Conservation (phyloP, 495 filamentous ascomycete genomes). For the Penicillium soppii region DNA sequence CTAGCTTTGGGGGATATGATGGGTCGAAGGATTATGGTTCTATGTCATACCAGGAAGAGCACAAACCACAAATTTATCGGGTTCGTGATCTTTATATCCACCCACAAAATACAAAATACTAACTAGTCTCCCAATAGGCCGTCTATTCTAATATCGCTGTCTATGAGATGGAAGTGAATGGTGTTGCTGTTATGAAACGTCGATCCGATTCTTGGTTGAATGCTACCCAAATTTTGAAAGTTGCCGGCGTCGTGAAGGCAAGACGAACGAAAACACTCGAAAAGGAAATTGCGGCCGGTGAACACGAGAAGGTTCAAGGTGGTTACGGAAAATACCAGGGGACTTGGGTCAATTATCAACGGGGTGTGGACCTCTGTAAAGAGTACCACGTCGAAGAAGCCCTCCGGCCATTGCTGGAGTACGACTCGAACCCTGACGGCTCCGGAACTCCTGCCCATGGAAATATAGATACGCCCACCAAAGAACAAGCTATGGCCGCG, state of each 20-base stretch:
- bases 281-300: constrained; percentile 92
- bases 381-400: constrained; percentile 93
- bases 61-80: constrained; percentile 74
- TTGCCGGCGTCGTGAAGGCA: constrained; percentile 94
- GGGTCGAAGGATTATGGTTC: constrained; percentile 49
- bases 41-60: constrained; percentile 51
- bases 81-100: constrained; percentile 41
- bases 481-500: constrained; percentile 98
- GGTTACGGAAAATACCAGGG: constrained; percentile 99
- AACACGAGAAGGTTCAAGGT: constrained; percentile 97
- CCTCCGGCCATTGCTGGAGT: constrained; percentile 78
- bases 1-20: constrained; percentile 44
- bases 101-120: constrained; percentile 15
- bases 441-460: constrained; percentile 58
- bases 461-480: constrained; percentile 86
- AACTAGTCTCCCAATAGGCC: constrained; percentile 55
- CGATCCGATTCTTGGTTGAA: constrained; percentile 91
- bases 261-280: constrained; percentile 96
- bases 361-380: constrained; percentile 87
- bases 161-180: constrained; percentile 96
- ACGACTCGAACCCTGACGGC: constrained; percentile 81
- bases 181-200: constrained; percentile 88
- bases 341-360: constrained; percentile 92
- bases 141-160: constrained; percentile 93
- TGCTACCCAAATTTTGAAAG: constrained; percentile 92